A percentile compares a stretch with the other conserved stretches of the same genome.
Evolutionary conservation across 1,284 basidiomycete genomes (phyloP).

Genomic region (Rhodotorula glutinis): DNA sequence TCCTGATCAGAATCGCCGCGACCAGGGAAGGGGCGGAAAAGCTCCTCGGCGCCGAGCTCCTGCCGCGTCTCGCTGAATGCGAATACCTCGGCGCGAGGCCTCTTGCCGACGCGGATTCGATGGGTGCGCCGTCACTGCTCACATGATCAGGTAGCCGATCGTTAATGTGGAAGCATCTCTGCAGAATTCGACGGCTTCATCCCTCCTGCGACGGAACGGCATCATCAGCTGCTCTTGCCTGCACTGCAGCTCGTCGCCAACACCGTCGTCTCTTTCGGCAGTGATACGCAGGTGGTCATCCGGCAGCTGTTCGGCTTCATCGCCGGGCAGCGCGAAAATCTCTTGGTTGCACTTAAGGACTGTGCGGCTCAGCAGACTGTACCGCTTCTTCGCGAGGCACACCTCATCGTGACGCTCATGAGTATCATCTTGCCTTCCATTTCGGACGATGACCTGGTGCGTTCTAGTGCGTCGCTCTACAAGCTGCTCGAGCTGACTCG

Average conservation of each 20-base stretch:
- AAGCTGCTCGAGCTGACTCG: conserved; percentile 1
- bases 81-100: conserved; percentile 81
- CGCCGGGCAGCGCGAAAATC: conserved; percentile 71
- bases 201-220: conserved; percentile 78
- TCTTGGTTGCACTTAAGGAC: conserved; percentile 72
- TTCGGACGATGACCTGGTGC: conserved; percentile 71
- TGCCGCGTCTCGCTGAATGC: conserved; percentile 76
- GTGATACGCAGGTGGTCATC: conserved; percentile 53
- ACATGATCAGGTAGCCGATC: background rate
- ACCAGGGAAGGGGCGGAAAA: conserved; percentile 78
- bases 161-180: background rate
- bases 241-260: conserved; percentile 73
- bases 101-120: conserved; percentile 73
- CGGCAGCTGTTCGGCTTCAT: conserved; percentile 74
- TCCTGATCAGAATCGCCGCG: conserved; percentile 79
- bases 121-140: conserved; percentile 56
- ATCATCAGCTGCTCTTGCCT: conserved; percentile 82
- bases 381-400: conserved; percentile 68
- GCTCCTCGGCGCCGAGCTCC: conserved; percentile 72
- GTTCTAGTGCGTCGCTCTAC: conserved; percentile 43
- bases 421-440: conserved; percentile 64
- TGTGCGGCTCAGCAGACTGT: conserved; percentile 63
- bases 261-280: conserved; percentile 59
- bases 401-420: conserved; percentile 69
- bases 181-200: conserved; percentile 79